Base-by-base conservation (phyloP, 2,329 filamentous ascomycete genomes). In the Achaetomium macrosporum region DNA sequence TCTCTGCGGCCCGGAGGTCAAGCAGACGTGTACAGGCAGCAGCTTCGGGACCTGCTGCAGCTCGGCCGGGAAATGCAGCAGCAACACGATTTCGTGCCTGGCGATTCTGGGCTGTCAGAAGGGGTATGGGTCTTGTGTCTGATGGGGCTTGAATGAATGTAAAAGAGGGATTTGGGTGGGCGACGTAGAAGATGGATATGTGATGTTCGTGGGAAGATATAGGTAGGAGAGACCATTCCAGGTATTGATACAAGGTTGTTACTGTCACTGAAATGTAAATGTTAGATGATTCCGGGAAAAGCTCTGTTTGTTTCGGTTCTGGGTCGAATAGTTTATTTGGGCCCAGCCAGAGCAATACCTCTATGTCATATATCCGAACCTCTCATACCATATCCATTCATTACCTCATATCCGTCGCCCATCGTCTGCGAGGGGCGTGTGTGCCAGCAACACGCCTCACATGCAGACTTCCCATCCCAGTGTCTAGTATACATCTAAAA, bases 21-120 rank as follows among this genome's bases (percentile, higher is more conserved):
- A 52, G 11, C 56, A 60, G 50, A 64, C 62, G 1, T 64, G 62
- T 51, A 31, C 39, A 3, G 62, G 61, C 12, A 59, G 57, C 36
- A 16, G 25, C 16, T 60, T 60, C 20, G 62, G 62, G 2, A 47
- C 49, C 3, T 64, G 62, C 50, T 64, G 62, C 52, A 55, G 55
- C 4, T 45, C 53, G 7, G 39, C 45, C 17, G 43, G 42, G 15
- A 52, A 47, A 33, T 63, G 61, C 57, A 59, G 50, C 25, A 56
- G 52, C 11, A 61, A 47, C 42, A 55, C 54, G 16, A 54, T 63
- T 19, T 47, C 51, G 13, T 63, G 61, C 31, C 39, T 59, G 31
- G 43, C 52, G 0, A 54, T 60, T 35, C 31, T 63, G 48, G 61
- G 61, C 0, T 63, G 61, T 40, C 61, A 63, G 40, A 30, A 25